Evolutionary conservation across 1,139 yeast genomes (phyloP).

Genomic region (Casaregolazyma lundiana): DNA sequence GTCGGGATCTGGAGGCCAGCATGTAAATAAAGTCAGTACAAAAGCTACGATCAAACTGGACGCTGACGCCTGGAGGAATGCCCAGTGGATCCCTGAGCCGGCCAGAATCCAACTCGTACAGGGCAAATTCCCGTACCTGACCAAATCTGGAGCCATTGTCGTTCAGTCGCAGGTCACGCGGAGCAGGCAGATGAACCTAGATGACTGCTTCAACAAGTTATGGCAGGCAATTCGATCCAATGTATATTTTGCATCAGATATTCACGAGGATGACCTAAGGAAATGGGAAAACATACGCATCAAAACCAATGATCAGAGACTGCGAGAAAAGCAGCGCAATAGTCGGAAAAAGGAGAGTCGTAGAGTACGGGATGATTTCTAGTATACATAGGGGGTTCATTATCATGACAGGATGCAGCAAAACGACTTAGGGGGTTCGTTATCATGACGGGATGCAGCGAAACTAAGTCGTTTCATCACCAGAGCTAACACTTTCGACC

Average conservation of each 20-base stretch:
- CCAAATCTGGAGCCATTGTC: constrained; percentile 51
- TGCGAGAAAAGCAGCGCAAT: constrained; percentile 47
- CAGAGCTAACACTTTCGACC: constrained; percentile 1
- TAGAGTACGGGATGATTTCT: constrained; percentile 14
- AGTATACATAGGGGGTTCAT: neutral
- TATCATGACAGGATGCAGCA: too few species aligned
- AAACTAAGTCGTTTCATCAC: neutral
- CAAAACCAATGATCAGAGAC: constrained; percentile 45
- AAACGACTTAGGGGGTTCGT: too few species aligned
- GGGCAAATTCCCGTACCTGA: constrained; percentile 48
- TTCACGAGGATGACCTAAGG: constrained; percentile 43
- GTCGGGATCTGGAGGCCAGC: constrained; percentile 95
- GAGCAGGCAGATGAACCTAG: constrained; percentile 54
- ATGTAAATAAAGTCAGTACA: constrained; percentile 67
- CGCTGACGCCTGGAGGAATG: constrained; percentile 45
- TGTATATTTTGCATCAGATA: constrained; percentile 49
- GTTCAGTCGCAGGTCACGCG: constrained; percentile 61
- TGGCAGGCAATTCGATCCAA: constrained; percentile 46
- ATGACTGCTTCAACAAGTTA: constrained; percentile 58
- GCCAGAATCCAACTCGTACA: constrained; percentile 39
- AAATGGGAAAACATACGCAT: constrained; percentile 54
- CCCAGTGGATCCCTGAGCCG: constrained; percentile 61
- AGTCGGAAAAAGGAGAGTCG: constrained; percentile 55
- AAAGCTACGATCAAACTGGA: constrained; percentile 66
- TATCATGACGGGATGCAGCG: too few species aligned